Evolutionary conservation across 2,329 filamentous ascomycete species (phyloP), one percentile per base, ranked within the genome.

Genomic region (Diplodia corticola): DNA sequence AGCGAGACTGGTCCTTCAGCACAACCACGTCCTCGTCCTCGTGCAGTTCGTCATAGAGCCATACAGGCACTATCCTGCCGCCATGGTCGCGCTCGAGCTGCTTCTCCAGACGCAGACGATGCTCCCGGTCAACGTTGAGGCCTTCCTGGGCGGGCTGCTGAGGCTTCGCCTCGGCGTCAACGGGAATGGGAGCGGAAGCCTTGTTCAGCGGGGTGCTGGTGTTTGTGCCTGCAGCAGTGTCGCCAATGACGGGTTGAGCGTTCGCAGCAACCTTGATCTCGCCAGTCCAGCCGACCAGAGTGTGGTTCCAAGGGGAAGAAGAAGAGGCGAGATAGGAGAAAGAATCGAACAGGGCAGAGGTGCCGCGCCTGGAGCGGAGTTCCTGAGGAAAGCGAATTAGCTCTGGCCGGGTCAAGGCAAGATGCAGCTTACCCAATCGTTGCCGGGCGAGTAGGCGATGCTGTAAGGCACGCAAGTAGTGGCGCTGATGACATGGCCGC

Each of bases 261-360:
- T 75, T 75, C n/a, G 78, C 70, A 28, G 73, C 68, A 10, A 74
- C 71, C 46, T 73, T 73, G 46, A 84, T 81, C 68, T 98, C 94
- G 67, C 94, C 94, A 3, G 94, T 97, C 94, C 94, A 98, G 53
- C 92, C 93, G 63, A 98, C 91, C 5, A 97, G 86, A 0, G 89
- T 95, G 80, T 97, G 94, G 72, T 93, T 92, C 93, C 93, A 98
- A 22, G 90, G 88, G 2, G 90, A 89, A 50, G 90, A 85, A 65
- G 90, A 84, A n/a, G 93, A 96, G 3, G 93, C 91, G 51, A 98
- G 87, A 78, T 96, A 89, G 65, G 89, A 87, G 74, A 98, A 93
- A 10, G 93, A 93, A 77, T 97, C 93, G 79, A 96, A 96, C 37
- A 98, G 85, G 17, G 94, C 93, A 13, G 94, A 97, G 67, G 93